Base-by-base conservation (phyloP, 768 basidiomycete species). In the Infundibulicybe gibba region DNA sequence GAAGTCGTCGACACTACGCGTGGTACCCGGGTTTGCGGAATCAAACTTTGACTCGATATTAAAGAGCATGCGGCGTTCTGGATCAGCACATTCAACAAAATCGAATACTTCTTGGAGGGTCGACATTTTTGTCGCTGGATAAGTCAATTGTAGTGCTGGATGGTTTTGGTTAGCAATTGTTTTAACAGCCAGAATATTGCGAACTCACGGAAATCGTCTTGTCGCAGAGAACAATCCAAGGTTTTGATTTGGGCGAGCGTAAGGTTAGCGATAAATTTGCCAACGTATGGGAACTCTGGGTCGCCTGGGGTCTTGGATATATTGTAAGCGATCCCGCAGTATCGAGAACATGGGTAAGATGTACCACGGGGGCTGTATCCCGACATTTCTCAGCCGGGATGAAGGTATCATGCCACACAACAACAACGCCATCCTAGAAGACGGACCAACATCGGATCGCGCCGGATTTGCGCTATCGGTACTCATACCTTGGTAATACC, bases 21-120 rank as follows among this genome's bases (percentile, higher is more conserved):
- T 86, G 33, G 69, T 67, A 51, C 77, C 71, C 5, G 77, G 71
- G 43, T 67, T 54, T n/a, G 61, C 68, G 3, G 86, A 67, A 50
- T 87, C 74, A 47, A 87, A 75, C 61, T 88, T 89, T 13, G 85
- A 86, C 67, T 91, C 90, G 51, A 92, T 84, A 59, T 90, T 90
- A 77, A 82, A 88, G 32, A 69, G 63, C 32, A 90, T 72, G 43
- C 69, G 65, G 45, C 81, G 80, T 33, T 76, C 62, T 1, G 81
- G 76, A 58, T 90, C 89, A 6, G 76, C 84, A 51, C 89, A 92
- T 35, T 74, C 72, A 6, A 80, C 86, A 57, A 92, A 90, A 38
- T 79, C 76, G 54, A 92, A 90, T 6, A 90, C 67, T 61, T 91
- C 87, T 52, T 72, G 62, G 16, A 91, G 66, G 3, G 89, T 90